These are phyloP conservation scores for Heterobasidion irregulare DNA, from an alignment of 1,284 basidiomycete species.

Conservation along the genomic window DNA sequence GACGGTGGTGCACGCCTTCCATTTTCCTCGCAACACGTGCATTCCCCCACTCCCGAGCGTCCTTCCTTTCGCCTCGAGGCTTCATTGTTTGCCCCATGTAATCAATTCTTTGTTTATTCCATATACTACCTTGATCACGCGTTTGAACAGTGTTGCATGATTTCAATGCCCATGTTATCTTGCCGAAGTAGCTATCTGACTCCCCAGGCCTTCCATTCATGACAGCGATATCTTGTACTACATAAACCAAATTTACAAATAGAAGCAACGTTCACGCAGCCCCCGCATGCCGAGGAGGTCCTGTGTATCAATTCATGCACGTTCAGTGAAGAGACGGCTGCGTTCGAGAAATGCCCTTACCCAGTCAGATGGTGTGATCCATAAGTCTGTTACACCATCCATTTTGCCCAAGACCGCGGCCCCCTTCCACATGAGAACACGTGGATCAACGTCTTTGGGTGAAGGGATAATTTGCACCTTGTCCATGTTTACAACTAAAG, in stretches of 20 bases:
- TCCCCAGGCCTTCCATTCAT: background rate
- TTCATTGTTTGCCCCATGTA: background rate
- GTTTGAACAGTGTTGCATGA: background rate
- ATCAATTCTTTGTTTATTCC: background rate
- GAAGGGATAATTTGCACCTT: constrained; percentile 86
- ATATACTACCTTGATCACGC: background rate
- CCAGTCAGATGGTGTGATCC: constrained; percentile 87
- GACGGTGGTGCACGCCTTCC: background rate
- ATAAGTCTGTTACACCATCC: constrained; percentile 83
- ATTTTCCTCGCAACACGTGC: background rate
- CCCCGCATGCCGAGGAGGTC: constrained; percentile 73
- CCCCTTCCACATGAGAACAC: constrained; percentile 91
- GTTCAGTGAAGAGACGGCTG: background rate
- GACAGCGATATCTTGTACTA: background rate
- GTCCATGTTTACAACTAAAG: constrained; percentile 71
- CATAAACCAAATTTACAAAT: constrained; percentile 27
- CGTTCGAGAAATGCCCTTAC: constrained; percentile 27
- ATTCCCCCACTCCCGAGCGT: background rate
- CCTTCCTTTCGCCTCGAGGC: background rate
- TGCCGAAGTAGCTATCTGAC: too few relatives aligned
- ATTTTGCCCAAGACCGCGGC: constrained; percentile 90
- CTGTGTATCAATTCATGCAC: constrained; percentile 27
- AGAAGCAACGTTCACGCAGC: constrained; percentile 74
- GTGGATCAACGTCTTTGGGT: constrained; percentile 88
- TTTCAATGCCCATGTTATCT: too few relatives aligned